Conservation (phyloP, 192 early-diverging fungal species). For the Obelidium mucronatum region DNA sequence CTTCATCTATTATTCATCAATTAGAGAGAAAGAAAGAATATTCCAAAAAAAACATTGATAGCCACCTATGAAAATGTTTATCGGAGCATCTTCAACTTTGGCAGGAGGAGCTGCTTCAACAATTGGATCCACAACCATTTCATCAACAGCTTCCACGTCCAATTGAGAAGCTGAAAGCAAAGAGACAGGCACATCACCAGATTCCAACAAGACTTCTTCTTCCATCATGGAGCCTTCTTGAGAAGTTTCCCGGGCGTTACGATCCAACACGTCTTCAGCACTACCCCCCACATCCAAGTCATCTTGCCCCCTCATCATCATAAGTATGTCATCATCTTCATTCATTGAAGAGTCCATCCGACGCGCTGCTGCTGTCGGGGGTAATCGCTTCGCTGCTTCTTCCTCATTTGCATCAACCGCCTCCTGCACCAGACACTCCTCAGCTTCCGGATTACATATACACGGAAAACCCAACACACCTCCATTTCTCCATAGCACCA, state of each 20-base stretch:
- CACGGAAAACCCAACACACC: constrained; percentile 44
- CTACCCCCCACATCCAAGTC: not conserved
- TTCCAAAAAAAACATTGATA: not conserved
- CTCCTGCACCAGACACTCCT: constrained; percentile 22
- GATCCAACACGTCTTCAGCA: not conserved
- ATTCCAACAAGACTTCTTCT: not conserved
- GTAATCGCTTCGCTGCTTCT: not conserved
- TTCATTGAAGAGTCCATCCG: no score
- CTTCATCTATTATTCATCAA: no score
- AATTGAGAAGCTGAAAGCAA: not conserved
- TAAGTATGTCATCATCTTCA: no score
- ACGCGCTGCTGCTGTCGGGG: no score
- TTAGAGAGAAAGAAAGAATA: not conserved
- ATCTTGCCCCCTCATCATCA: not conserved
- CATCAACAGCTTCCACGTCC: not conserved
- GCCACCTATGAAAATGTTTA: constrained; percentile 4
- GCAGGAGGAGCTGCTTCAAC: not conserved
- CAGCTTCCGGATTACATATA: constrained; percentile 36
- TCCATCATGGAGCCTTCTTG: not conserved
- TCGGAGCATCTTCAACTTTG: not conserved
- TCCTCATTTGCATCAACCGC: constrained; percentile 1
- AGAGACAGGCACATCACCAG: not conserved
- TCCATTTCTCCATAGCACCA: constrained; percentile 36
- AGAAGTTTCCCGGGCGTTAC: not conserved
- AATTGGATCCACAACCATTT: not conserved